Percentiles rank a stretch among this genome's conserved stretches.
Conservation (phyloP, 75 land plant species). For the Selaginella tamariscina region DNA sequence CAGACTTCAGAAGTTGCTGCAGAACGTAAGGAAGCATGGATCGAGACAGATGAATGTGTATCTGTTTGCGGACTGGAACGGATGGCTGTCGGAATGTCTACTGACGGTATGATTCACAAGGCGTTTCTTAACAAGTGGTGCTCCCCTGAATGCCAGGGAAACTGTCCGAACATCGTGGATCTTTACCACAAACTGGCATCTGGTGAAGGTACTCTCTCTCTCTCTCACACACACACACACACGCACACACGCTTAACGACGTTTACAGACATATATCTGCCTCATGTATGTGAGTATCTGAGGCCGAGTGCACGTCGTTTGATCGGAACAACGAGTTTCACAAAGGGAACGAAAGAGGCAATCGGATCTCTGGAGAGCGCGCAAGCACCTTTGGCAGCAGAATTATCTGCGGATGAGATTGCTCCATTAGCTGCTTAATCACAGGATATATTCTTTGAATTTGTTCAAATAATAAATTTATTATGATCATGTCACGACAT, state of each 20-base stretch:
- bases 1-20: slow-evolving; percentile 19
- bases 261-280: not conserved
- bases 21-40: slow-evolving; percentile 13
- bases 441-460: no score
- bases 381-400: not conserved
- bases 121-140: slow-evolving; percentile 2
- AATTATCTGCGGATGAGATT: no score
- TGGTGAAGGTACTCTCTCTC: slow-evolving; percentile 16
- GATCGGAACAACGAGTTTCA: not conserved
- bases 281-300: not conserved
- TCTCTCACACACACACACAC: no score
- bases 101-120: slow-evolving; percentile 13
- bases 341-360: not conserved
- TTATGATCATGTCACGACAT: no score
- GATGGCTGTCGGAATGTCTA: slow-evolving; percentile 18
- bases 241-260: no score
- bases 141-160: slow-evolving; percentile 9
- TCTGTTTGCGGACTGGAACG: slow-evolving; percentile 13
- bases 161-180: slow-evolving; percentile 21
- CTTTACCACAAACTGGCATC: slow-evolving; percentile 20
- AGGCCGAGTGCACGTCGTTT: not conserved
- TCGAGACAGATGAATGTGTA: slow-evolving; percentile 18
- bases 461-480: no score
- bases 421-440: no score
- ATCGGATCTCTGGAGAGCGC: not conserved